Conservation (phyloP, 2,329 filamentous ascomycete species). For the Akanthomyces dipterigenus region DNA sequence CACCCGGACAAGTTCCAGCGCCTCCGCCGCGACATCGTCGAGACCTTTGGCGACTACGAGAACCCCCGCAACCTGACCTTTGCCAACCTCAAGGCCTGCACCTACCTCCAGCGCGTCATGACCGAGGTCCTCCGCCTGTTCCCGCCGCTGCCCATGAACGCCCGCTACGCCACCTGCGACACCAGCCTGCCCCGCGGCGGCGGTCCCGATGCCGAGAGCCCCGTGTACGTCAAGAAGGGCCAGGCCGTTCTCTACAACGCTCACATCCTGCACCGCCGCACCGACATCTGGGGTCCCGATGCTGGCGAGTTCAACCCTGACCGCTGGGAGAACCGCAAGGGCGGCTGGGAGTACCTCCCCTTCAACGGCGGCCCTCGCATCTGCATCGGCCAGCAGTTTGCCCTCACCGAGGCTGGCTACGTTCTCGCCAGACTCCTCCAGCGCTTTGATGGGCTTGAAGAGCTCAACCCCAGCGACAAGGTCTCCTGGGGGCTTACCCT, state of each 20-base stretch:
- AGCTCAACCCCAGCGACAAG: neutral
- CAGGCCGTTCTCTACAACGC: constrained; percentile 27
- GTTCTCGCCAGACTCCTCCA: constrained; percentile 15
- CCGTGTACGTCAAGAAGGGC: constrained; percentile 40
- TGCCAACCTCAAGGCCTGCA: constrained; percentile 18
- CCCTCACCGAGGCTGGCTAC: constrained; percentile 21
- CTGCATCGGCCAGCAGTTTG: constrained; percentile 29
- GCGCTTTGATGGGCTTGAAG: constrained; percentile 16
- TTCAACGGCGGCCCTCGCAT: constrained; percentile 31
- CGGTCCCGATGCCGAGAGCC: constrained; percentile 34
- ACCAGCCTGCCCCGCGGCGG: constrained; percentile 41
- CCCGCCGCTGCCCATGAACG: constrained; percentile 38
- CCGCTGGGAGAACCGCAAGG: constrained; percentile 27
- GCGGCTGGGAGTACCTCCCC: constrained; percentile 27
- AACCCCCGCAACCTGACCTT: constrained; percentile 20
- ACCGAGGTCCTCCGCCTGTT: constrained; percentile 27
- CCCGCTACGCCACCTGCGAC: constrained; percentile 35
- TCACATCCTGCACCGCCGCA: constrained; percentile 26
- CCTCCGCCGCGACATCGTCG: constrained; percentile 34
- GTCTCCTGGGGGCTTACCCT: constrained; percentile 9
- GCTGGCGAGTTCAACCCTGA: constrained; percentile 23
- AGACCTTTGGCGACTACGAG: constrained; percentile 42
- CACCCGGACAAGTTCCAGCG: constrained; percentile 34
- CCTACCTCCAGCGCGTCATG: constrained; percentile 20
- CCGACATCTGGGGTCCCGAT: constrained; percentile 29